These are phyloP conservation scores for Penicillium sp. DNA, from an alignment of 2,329 filamentous ascomycete genomes.

Conservation along the genomic window DNA sequence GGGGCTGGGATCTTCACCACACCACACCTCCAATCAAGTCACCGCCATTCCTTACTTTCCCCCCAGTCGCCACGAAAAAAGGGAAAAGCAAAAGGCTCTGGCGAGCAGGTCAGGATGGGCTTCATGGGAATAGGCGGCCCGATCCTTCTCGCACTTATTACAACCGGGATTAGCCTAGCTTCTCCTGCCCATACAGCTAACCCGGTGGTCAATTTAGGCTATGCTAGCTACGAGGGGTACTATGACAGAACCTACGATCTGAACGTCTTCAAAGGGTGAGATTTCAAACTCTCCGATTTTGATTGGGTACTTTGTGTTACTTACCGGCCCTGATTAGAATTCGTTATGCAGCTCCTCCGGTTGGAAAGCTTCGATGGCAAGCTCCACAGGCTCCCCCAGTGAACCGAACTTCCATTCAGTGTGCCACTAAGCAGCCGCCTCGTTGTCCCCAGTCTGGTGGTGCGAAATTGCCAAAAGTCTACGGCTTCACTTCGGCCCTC, in stretches of 20 bases:
- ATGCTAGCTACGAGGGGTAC: constrained; percentile 48
- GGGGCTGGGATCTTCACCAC: constrained; percentile 1
- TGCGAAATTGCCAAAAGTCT: constrained; percentile 10
- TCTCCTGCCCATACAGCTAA: not conserved
- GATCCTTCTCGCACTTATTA: not conserved
- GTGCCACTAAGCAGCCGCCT: constrained; percentile 27
- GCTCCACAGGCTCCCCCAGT: constrained; percentile 25
- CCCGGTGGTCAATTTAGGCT: constrained; percentile 45
- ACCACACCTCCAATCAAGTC: not conserved
- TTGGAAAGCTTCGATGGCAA: constrained; percentile 36
- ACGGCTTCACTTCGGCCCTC: constrained; percentile 19
- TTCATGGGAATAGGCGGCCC: not conserved
- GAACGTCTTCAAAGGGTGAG: constrained; percentile 50
- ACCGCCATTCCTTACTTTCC: not conserved
- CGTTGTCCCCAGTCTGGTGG: constrained; percentile 35
- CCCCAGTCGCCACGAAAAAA: not conserved
- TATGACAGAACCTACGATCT: constrained; percentile 40
- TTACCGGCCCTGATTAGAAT: constrained; percentile 24
- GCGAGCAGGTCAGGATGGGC: not conserved
- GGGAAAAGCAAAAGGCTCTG: not conserved
- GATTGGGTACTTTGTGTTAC: not conserved
- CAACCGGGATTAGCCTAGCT: not conserved
- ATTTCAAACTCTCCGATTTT: constrained; percentile 6
- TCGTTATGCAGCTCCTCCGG: constrained; percentile 37
- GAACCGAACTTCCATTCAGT: constrained; percentile 24